Conservation (phyloP, 257 asterid genomes). For the Solanum paucissectum region DNA sequence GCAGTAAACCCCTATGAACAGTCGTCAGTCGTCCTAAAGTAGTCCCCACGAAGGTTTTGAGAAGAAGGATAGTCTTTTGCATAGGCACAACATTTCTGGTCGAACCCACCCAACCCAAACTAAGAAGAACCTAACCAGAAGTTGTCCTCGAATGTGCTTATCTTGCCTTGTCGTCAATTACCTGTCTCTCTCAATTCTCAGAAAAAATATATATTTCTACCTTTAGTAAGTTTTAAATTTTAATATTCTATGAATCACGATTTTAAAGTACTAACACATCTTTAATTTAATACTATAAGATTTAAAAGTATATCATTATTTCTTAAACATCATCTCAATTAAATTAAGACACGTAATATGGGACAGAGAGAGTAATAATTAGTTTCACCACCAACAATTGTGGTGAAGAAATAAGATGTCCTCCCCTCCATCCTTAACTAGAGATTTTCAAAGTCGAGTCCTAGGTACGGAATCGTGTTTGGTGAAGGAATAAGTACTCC, state of each 20-base stretch:
- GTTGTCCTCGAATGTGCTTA: not conserved
- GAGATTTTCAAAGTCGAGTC: not conserved
- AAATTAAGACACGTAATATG: not conserved
- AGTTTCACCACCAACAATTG: not conserved
- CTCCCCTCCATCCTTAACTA: not conserved
- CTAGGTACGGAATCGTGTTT: not conserved
- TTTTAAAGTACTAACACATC: not conserved
- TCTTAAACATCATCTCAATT: not conserved
- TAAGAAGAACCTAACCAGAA: not conserved
- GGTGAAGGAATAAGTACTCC: not conserved
- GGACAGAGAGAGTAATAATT: not conserved
- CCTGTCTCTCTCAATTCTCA: not conserved
- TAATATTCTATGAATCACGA: not conserved
- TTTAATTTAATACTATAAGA: not conserved
- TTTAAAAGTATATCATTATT: not conserved
- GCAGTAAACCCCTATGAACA: too few relatives aligned
- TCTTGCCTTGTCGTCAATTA: not conserved
- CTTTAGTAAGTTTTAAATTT: not conserved
- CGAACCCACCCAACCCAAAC: not conserved
- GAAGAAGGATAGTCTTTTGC: not conserved
- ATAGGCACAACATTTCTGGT: too few relatives aligned
- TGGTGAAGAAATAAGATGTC: not conserved
- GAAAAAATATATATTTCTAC: not conserved
- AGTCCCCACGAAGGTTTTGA: too few relatives aligned
- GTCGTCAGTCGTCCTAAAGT: too few relatives aligned